Percentiles rank a stretch among this genome's conserved stretches.
These are phyloP conservation scores for Drosera spatulata DNA, from an alignment of 179 eudicot species.

Conservation along the genomic window DNA sequence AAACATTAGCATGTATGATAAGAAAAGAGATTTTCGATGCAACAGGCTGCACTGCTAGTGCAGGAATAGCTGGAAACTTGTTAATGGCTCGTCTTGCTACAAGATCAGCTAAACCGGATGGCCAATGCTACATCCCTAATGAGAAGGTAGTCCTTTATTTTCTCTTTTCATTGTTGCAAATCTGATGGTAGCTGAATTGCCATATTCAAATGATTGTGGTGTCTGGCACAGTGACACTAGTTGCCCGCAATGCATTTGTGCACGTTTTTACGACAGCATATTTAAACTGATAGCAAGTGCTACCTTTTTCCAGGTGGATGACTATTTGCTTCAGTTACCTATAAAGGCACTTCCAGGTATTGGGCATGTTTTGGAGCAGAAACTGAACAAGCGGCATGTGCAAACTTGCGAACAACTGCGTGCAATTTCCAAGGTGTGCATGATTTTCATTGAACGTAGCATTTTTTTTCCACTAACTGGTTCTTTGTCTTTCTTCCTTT, in stretches of 20 bases:
- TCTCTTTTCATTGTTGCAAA: constrained; percentile 1
- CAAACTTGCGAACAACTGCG: constrained; percentile 77
- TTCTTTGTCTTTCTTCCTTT: background rate
- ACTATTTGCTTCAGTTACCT: constrained; percentile 57
- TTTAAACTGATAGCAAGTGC: constrained; percentile 2
- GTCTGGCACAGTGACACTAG: too few species aligned
- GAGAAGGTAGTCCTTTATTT: constrained; percentile 45
- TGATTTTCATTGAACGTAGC: background rate
- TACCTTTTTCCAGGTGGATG: constrained; percentile 57
- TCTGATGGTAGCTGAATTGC: too few species aligned
- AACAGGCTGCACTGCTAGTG: constrained; percentile 88
- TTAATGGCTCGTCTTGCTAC: constrained; percentile 99
- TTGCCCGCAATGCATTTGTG: too few species aligned
- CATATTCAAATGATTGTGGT: too few species aligned
- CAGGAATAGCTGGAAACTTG: constrained; percentile 73
- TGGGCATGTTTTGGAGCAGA: constrained; percentile 80
- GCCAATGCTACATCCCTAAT: constrained; percentile 59
- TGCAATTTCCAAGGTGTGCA: constrained; percentile 57
- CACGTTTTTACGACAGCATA: background rate
- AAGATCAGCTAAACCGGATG: constrained; percentile 85
- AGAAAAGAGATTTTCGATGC: constrained; percentile 76
- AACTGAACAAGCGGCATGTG: constrained; percentile 55
- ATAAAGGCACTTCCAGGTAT: constrained; percentile 91
- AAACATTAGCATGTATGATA: constrained; percentile 58
- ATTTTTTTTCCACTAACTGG: background rate